phyloP scores from a whole-genome alignment of 768 basidiomycete genomes.

The Amanita pseudoporphyria region DNA sequence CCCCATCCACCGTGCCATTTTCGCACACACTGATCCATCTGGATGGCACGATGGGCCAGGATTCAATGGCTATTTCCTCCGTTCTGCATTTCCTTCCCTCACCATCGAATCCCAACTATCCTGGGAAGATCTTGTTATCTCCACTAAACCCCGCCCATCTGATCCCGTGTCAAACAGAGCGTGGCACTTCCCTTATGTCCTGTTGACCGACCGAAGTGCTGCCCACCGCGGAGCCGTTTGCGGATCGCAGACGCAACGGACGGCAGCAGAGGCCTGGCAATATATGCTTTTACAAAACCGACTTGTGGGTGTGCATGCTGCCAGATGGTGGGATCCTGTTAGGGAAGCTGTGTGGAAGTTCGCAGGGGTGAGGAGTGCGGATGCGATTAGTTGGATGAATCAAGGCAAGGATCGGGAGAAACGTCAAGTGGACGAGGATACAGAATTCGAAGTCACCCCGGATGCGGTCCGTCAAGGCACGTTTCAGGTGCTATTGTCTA shows the following conservation, averaged over 20 bases:
- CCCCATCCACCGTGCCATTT: constrained; percentile 59
- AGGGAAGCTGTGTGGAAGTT: constrained; percentile 57
- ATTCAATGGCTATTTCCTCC: constrained; percentile 71
- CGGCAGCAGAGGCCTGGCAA: constrained; percentile 59
- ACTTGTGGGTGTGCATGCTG: constrained; percentile 31
- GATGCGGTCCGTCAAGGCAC: background rate
- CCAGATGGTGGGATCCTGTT: constrained; percentile 77
- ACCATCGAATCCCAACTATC: constrained; percentile 61
- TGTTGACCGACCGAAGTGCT: constrained; percentile 70
- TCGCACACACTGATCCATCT: constrained; percentile 39
- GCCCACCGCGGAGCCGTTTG: constrained; percentile 59
- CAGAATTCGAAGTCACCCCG: constrained; percentile 4
- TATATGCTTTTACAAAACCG: constrained; percentile 29
- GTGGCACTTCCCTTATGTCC: constrained; percentile 62
- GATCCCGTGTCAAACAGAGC: constrained; percentile 30
- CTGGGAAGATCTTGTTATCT: constrained; percentile 53
- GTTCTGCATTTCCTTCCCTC: constrained; percentile 61
- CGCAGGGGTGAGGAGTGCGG: constrained; percentile 31
- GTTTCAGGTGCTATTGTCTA: constrained; percentile 22
- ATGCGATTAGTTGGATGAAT: constrained; percentile 7
- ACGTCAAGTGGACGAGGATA: constrained; percentile 7
- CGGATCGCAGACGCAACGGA: constrained; percentile 58
- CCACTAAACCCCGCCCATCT: constrained; percentile 15
- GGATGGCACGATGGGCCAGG: constrained; percentile 73
- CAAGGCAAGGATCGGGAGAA: constrained; percentile 1